Evolutionary conservation across 1,284 basidiomycete species (phyloP).

Genomic region (Flammula alnicola): DNA sequence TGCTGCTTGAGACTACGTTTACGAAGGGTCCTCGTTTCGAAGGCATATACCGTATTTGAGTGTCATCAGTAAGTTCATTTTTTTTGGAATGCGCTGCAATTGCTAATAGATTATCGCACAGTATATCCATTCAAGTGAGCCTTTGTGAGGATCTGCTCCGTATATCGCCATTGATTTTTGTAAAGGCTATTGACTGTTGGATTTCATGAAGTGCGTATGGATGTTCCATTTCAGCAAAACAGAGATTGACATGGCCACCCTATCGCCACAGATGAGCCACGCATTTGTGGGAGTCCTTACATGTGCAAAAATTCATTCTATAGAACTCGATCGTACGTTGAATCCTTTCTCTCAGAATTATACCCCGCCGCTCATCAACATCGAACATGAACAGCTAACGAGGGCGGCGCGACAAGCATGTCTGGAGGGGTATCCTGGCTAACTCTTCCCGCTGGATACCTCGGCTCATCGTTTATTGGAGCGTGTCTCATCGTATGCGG

Average conservation of each 20-base stretch:
- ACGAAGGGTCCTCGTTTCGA: constrained; percentile 7
- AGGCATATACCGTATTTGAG: constrained; percentile 83
- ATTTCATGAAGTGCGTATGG: constrained; percentile 79
- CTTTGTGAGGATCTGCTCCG: constrained; percentile 15
- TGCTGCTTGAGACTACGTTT: neutral
- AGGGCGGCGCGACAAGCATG: constrained; percentile 94
- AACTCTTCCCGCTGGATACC: constrained; percentile 89
- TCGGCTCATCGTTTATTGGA: constrained; percentile 91
- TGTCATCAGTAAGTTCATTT: constrained; percentile 62
- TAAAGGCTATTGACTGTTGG: constrained; percentile 74
- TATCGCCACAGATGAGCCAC: constrained; percentile 85
- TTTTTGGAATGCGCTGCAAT: neutral
- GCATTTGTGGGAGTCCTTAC: constrained; percentile 84
- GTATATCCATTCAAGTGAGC: constrained; percentile 93
- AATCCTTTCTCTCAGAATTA: neutral
- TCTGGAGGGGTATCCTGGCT: constrained; percentile 89
- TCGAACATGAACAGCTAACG: constrained; percentile 63
- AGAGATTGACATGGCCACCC: too few species aligned
- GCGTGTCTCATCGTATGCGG: constrained; percentile 90
- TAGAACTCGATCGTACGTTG: constrained; percentile 79
- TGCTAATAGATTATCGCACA: constrained; percentile 32
- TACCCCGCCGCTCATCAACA: constrained; percentile 1
- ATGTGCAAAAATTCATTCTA: constrained; percentile 89
- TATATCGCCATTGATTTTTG: constrained; percentile 6
- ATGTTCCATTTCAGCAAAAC: neutral